Evolutionary conservation across 2,329 filamentous ascomycete species (phyloP).

Genomic region (Trichoderma breve): DNA sequence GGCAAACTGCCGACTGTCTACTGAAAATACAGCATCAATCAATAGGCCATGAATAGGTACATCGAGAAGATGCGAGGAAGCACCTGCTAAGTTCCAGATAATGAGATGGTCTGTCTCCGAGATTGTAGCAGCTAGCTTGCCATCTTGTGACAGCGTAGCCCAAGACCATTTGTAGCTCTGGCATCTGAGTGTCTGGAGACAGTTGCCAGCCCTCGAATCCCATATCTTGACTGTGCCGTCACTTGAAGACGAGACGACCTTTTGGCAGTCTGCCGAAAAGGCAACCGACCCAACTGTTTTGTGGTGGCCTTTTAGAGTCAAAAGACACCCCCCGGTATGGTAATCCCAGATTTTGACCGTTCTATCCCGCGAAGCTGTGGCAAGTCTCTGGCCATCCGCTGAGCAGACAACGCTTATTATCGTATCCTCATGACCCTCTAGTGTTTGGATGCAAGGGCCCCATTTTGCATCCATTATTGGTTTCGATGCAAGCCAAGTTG

Average conservation of each 20-base stretch:
- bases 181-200: not conserved
- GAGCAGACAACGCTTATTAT: constrained; percentile 8
- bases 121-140: not conserved
- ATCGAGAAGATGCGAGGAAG: not conserved
- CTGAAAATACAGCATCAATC: not conserved
- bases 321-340: not conserved
- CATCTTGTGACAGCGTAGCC: not conserved
- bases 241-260: not conserved
- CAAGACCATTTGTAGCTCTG: not conserved
- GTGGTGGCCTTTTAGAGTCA: constrained; percentile 16
- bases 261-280: not conserved
- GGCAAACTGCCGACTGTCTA: not conserved
- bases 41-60: not conserved
- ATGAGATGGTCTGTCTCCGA: not conserved
- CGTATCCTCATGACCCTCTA: constrained; percentile 2
- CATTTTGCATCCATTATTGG: not conserved
- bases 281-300: not conserved
- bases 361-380: not conserved
- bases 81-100: not conserved
- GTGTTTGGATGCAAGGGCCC: not conserved
- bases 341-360: constrained; percentile 2
- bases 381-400: not conserved
- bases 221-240: constrained; percentile 15
- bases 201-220: not conserved
- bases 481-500: not conserved